These are phyloP conservation scores for Phytophthora pseudosyringae DNA, from an alignment of 352 stramenopile genomes.

Conservation along the genomic window DNA sequence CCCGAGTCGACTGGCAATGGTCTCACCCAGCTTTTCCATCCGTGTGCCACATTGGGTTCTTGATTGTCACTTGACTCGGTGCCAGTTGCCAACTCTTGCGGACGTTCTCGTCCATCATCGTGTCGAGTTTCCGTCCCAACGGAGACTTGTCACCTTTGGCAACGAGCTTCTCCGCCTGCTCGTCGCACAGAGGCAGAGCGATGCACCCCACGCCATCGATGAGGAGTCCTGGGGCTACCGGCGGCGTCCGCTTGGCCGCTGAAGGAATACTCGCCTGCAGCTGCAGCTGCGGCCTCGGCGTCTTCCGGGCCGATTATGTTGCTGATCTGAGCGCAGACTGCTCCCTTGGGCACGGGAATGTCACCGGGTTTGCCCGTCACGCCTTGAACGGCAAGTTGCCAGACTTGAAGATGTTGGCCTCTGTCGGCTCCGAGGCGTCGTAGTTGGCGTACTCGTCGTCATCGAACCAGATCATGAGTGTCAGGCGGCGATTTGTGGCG, in stretches of 20 bases:
- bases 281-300: too few species aligned
- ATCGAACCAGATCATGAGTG: too few species aligned
- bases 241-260: not conserved
- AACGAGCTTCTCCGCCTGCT: not conserved
- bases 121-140: not conserved
- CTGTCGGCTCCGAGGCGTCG: too few species aligned
- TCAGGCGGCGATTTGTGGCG: too few species aligned
- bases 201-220: not conserved
- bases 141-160: not conserved
- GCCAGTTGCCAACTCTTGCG: not conserved
- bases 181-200: not conserved
- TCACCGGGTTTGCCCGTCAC: too few species aligned
- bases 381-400: too few species aligned
- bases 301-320: too few species aligned
- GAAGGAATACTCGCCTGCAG: conserved; percentile 4
- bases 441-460: too few species aligned
- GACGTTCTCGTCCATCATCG: not conserved
- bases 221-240: conserved; percentile 7
- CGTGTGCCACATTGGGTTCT: conserved; percentile 11
- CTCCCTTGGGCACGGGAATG: too few species aligned
- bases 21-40: conserved; percentile 12
- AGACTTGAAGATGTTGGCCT: too few species aligned
- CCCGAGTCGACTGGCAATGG: conserved; percentile 11
- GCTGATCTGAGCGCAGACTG: not conserved
- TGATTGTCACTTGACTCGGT: conserved; percentile 19